Conservation (phyloP, 2,329 filamentous ascomycete species). For the Byssothecium circinans region DNA sequence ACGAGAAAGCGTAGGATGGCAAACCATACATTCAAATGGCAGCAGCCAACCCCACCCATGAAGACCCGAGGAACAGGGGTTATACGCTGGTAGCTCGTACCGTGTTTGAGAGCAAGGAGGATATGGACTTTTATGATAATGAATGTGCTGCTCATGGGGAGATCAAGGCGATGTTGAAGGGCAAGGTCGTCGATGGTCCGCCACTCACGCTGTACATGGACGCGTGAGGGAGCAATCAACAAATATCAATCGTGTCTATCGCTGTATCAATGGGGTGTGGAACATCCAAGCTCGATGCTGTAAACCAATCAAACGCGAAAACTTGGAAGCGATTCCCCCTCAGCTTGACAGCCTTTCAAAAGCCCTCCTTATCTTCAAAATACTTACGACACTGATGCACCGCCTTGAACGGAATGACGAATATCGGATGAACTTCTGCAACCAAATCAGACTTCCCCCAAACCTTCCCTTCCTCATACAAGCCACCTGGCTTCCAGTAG, state of each 20-base stretch:
- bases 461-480: slow-evolving; percentile 56
- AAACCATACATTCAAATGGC: slow-evolving; percentile 69
- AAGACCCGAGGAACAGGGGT: slow-evolving; percentile 64
- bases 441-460: slow-evolving; percentile 74
- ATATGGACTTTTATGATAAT: slow-evolving; percentile 71
- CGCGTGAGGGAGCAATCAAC: slow-evolving; percentile 3
- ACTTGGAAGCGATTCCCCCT: too few relatives aligned
- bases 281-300: neutral
- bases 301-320: neutral
- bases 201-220: slow-evolving; percentile 38
- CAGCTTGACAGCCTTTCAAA: slow-evolving; percentile 42
- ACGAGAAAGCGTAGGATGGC: slow-evolving; percentile 57
- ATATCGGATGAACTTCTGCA: slow-evolving; percentile 76
- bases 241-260: neutral
- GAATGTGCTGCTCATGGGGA: slow-evolving; percentile 58
- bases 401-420: slow-evolving; percentile 73
- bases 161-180: slow-evolving; percentile 46
- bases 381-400: slow-evolving; percentile 67
- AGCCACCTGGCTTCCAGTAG: slow-evolving; percentile 49
- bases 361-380: slow-evolving; percentile 62
- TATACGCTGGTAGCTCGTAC: slow-evolving; percentile 66
- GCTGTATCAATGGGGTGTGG: neutral
- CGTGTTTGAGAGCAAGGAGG: slow-evolving; percentile 65
- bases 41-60: slow-evolving; percentile 56
- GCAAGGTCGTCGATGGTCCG: slow-evolving; percentile 26